Evolutionary conservation across 495 filamentous ascomycete genomes (phyloP).

Genomic region (Darksidea phi): DNA sequence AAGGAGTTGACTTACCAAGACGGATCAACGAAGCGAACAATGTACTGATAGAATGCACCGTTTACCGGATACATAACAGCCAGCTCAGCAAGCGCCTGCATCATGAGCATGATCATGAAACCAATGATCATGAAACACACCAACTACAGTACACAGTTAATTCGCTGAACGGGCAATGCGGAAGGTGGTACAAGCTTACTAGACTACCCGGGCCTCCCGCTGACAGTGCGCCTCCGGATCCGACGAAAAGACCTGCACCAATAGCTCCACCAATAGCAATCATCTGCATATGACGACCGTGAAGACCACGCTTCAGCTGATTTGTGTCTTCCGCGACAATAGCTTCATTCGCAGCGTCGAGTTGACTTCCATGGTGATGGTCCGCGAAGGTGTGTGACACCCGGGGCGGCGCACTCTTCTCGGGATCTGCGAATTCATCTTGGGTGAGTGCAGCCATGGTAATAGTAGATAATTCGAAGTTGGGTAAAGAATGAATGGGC

Average conservation of each 20-base stretch:
- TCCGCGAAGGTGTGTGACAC: constrained; percentile 17
- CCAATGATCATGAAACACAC: constrained; percentile 55
- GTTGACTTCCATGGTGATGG: constrained; percentile 17
- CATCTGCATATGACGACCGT: constrained; percentile 35
- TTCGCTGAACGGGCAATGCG: not conserved
- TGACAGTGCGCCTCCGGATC: constrained; percentile 36
- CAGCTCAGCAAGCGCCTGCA: constrained; percentile 69
- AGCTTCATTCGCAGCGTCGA: constrained; percentile 3
- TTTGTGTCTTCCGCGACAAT: constrained; percentile 14
- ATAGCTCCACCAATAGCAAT: constrained; percentile 42
- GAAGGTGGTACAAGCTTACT: constrained; percentile 7
- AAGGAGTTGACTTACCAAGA: constrained; percentile 44
- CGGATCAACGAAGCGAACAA: constrained; percentile 57
- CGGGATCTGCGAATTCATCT: constrained; percentile 1
- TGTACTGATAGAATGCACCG: constrained; percentile 59
- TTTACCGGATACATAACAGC: constrained; percentile 69
- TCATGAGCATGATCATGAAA: constrained; percentile 49
- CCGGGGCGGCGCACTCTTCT: constrained; percentile 10
- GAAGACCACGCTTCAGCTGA: constrained; percentile 22
- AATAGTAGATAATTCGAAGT: too few species aligned
- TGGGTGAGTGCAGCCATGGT: too few species aligned
- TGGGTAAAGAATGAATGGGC: not conserved
- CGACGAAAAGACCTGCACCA: constrained; percentile 44
- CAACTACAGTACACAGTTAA: constrained; percentile 36
- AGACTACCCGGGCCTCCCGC: constrained; percentile 40